These are phyloP conservation scores for Russula olivacea DNA, from an alignment of 768 basidiomycete species.

Conservation along the genomic window DNA sequence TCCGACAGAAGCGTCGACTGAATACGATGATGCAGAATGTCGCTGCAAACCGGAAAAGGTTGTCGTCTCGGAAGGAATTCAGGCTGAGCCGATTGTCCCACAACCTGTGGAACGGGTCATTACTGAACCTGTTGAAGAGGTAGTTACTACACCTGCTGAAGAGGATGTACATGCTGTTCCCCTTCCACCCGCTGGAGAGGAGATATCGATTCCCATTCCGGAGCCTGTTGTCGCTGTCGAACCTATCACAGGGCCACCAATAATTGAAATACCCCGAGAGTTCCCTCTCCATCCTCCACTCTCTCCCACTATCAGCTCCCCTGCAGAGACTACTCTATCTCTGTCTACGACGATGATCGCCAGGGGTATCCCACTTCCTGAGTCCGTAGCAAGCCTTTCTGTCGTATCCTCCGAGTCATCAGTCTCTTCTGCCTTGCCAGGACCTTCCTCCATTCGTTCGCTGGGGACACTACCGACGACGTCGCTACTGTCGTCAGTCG, in stretches of 20 bases:
- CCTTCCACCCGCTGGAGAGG: neutral
- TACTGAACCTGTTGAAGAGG: neutral
- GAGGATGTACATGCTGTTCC: neutral
- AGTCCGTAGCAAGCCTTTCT: slow-evolving; percentile 17
- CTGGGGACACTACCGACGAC: slow-evolving; percentile 28
- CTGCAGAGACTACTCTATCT: neutral
- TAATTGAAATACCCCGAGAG: neutral
- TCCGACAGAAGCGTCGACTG: slow-evolving; percentile 39
- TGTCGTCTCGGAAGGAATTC: slow-evolving; percentile 13
- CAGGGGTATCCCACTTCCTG: neutral
- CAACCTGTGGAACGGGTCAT: neutral
- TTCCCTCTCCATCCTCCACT: neutral
- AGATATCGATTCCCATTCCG: neutral
- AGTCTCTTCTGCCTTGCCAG: slow-evolving; percentile 22
- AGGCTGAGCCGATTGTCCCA: slow-evolving; percentile 26
- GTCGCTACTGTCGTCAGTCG: slow-evolving; percentile 18
- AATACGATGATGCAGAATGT: slow-evolving; percentile 44
- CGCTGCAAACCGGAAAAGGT: slow-evolving; percentile 25
- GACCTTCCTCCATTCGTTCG: slow-evolving; percentile 27
- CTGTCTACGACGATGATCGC: neutral
- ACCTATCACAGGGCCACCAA: slow-evolving; percentile 2
- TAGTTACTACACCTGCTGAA: neutral
- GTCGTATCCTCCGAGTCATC: neutral
- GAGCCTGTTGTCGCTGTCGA: neutral
- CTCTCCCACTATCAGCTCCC: neutral